phyloP scores from a whole-genome alignment of 129 eudicot species.

The Flaveria bidentis region DNA sequence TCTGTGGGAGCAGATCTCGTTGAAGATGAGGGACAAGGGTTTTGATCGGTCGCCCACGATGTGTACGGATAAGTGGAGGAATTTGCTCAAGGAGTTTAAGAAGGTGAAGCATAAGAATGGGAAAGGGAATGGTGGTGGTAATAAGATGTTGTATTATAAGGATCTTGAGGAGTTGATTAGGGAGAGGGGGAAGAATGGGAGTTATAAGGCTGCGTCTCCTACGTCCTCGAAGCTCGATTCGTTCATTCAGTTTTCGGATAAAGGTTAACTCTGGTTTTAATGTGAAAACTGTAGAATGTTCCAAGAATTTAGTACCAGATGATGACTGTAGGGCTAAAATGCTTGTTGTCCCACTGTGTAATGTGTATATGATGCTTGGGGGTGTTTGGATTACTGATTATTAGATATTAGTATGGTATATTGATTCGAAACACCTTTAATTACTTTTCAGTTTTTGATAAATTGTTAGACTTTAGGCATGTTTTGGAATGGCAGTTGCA shows the following conservation, averaged over 20 bases:
- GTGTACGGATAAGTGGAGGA: conserved; percentile 62
- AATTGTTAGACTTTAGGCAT: neutral
- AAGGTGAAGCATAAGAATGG: conserved; percentile 44
- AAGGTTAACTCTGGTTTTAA: conserved; percentile 29
- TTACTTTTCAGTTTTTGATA: too few species aligned
- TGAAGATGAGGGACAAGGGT: conserved; percentile 51
- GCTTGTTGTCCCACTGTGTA: too few species aligned
- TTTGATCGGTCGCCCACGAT: conserved; percentile 52
- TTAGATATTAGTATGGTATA: too few species aligned
- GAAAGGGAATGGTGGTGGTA: conserved; percentile 26
- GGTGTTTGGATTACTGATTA: too few species aligned
- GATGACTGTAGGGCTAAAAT: too few species aligned
- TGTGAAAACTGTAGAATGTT: neutral
- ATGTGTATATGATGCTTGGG: too few species aligned
- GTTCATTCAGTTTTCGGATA: conserved; percentile 45
- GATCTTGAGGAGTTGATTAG: conserved; percentile 55
- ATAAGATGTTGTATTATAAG: conserved; percentile 49
- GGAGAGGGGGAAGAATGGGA: conserved; percentile 40
- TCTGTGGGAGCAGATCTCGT: conserved; percentile 56
- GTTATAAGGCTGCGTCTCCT: conserved; percentile 33
- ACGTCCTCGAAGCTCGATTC: conserved; percentile 43
- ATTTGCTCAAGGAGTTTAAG: conserved; percentile 49
- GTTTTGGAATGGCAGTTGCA: neutral
- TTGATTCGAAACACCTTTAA: too few species aligned
- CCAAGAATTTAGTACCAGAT: too few species aligned